phyloP scores from a whole-genome alignment of 2,329 filamentous ascomycete species.

The Xylariaceae sp. region DNA sequence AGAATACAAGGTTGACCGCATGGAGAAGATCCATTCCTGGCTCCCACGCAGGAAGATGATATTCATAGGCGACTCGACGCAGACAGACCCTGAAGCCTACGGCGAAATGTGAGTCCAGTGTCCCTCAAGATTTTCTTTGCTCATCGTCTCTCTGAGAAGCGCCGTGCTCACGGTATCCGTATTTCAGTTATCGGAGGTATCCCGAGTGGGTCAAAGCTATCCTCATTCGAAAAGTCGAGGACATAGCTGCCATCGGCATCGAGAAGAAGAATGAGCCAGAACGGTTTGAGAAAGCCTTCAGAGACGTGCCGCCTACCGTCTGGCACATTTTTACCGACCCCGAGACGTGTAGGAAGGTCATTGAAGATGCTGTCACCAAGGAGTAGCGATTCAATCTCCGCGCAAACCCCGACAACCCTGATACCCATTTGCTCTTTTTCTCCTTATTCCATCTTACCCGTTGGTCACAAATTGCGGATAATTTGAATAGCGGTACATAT shows the following conservation, averaged over 20 bases:
- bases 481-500: no score
- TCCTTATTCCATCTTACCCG: no score
- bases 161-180: constrained; percentile 5
- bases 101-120: constrained; percentile 61
- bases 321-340: constrained; percentile 85
- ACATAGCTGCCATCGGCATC: constrained; percentile 64
- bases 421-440: no score
- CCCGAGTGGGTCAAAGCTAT: constrained; percentile 78
- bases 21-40: constrained; percentile 72
- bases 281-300: constrained; percentile 80
- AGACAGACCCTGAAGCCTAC: constrained; percentile 86
- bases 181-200: constrained; percentile 51
- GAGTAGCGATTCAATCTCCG: no score
- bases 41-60: constrained; percentile 75
- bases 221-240: constrained; percentile 76
- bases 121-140: not conserved
- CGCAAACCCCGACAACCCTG: no score
- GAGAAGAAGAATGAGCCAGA: constrained; percentile 66
- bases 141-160: not conserved
- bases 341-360: constrained; percentile 50
- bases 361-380: constrained; percentile 31
- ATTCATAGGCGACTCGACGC: constrained; percentile 84
- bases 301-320: constrained; percentile 59
- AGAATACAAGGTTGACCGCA: constrained; percentile 77
- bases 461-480: no score